Evolutionary conservation across 169 alveolate species (phyloP).

Genomic region (Plasmodium chabaudi): DNA sequence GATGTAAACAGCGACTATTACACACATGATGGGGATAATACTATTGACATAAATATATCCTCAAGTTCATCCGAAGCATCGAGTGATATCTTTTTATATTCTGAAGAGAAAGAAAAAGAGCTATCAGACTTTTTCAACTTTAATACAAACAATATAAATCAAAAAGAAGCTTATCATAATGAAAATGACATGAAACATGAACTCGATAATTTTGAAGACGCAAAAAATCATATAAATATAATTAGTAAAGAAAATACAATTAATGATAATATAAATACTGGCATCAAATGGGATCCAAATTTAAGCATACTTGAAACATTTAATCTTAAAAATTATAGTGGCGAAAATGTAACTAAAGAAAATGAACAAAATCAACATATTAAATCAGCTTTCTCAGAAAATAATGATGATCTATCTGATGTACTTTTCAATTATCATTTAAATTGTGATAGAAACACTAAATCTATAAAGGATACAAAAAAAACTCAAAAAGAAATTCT

Average conservation of each 20-base stretch:
- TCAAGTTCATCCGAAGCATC: slow-evolving; percentile 55
- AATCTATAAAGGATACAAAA: slow-evolving; percentile 61
- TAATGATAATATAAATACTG: background rate
- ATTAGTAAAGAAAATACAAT: background rate
- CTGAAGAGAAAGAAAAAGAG: slow-evolving; percentile 26
- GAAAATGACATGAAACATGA: background rate
- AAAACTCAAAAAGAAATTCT: slow-evolving; percentile 55
- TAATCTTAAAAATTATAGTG: background rate
- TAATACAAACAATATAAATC: background rate
- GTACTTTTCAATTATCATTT: slow-evolving; percentile 44
- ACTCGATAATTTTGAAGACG: background rate
- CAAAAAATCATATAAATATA: slow-evolving; percentile 7
- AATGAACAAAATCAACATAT: background rate
- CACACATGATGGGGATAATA: slow-evolving; percentile 4
- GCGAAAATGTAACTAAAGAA: background rate
- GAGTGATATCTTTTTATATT: slow-evolving; percentile 31
- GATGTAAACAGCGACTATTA: slow-evolving; percentile 29
- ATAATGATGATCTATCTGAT: slow-evolving; percentile 11
- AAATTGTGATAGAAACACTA: slow-evolving; percentile 47
- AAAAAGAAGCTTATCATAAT: background rate
- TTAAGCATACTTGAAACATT: background rate
- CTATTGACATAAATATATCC: background rate
- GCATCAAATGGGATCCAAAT: background rate
- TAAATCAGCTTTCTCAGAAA: background rate
- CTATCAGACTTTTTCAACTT: slow-evolving; percentile 4